These are phyloP conservation scores for Dioscorea zingiberensis DNA, from an alignment of 106 monocot species.

Conservation along the genomic window DNA sequence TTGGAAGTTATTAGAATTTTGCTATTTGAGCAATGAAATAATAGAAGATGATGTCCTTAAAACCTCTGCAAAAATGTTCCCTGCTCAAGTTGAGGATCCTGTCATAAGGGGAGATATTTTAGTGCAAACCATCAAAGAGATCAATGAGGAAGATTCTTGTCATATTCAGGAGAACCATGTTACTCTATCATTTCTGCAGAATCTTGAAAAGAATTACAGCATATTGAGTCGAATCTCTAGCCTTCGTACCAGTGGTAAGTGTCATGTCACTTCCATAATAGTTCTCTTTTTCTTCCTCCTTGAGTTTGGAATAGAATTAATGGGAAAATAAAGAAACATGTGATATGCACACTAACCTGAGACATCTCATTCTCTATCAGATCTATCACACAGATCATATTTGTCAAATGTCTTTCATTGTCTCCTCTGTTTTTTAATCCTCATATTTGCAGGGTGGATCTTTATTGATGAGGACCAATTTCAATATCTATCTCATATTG, in stretches of 20 bases:
- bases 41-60: slow-evolving; percentile 33
- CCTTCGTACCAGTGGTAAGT: slow-evolving; percentile 33
- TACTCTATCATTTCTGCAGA: slow-evolving; percentile 44
- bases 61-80: slow-evolving; percentile 56
- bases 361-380: too few species aligned
- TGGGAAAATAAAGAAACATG: too few species aligned
- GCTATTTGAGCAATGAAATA: slow-evolving; percentile 59
- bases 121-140: slow-evolving; percentile 64
- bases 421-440: background rate
- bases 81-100: slow-evolving; percentile 76
- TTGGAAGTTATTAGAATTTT: slow-evolving; percentile 72
- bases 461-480: slow-evolving; percentile 53
- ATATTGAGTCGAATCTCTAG: slow-evolving; percentile 32
- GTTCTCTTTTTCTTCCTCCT: too few species aligned
- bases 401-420: too few species aligned
- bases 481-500: slow-evolving; percentile 32
- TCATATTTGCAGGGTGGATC: slow-evolving; percentile 52
- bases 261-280: too few species aligned
- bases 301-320: too few species aligned
- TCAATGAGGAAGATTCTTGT: slow-evolving; percentile 35
- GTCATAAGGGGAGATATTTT: slow-evolving; percentile 81
- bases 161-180: slow-evolving; percentile 16
- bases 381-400: too few species aligned
- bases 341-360: too few species aligned
- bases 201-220: slow-evolving; percentile 41